Evolutionary conservation across 2,329 filamentous ascomycete genomes (phyloP), one percentile per base, ranked within the genome.

Genomic region (Fusarium phyllophilum): DNA sequence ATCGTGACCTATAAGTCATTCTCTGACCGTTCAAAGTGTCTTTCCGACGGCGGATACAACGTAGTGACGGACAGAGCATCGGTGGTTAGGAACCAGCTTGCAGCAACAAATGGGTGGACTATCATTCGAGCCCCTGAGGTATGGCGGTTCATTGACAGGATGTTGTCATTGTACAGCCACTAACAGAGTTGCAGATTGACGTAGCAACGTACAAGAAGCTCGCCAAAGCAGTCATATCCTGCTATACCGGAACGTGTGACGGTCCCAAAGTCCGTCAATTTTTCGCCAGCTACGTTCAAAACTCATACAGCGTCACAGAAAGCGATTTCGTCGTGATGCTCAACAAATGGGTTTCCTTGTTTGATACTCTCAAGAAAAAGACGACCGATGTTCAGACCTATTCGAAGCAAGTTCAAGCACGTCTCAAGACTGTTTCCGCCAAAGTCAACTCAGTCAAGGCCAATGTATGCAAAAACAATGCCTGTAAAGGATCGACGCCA

Each of bases 291-390:
- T 70, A 62, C 20, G 52, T 72, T 18, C 41, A 45, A 15, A 62
- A 67, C 22, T 42, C 66, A 6, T 62, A 70, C 6, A 45, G 48
- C n/a, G 39, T 72, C 36, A 59, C 26, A 15, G 52, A 68, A 15
- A 64, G 63, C 45, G 63, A 73, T 9, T 45, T 72, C n/a, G 55
- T 62, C 4, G 26, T 41, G 12, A 55, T 63, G 45, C n/a, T 73
- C 4, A 62, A 61, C 34, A 64, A 39, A 48, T 73, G 70, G 70
- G 36, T 55, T n/a, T 22, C 24, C 2, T 52, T 73, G 3, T 64
- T 62, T 8, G 49, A 33, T 3, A 17, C 55, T 4, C 55, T 72
- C 31, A 55, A 62, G 45, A 71, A 68, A 18, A 62, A 39, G 33
- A 58, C 66, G 7, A 36, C 58, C 8, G 59, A 57, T 29, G 68